Evolutionary conservation across 768 basidiomycete genomes (phyloP).

Genomic region (Suillus subluteus): DNA sequence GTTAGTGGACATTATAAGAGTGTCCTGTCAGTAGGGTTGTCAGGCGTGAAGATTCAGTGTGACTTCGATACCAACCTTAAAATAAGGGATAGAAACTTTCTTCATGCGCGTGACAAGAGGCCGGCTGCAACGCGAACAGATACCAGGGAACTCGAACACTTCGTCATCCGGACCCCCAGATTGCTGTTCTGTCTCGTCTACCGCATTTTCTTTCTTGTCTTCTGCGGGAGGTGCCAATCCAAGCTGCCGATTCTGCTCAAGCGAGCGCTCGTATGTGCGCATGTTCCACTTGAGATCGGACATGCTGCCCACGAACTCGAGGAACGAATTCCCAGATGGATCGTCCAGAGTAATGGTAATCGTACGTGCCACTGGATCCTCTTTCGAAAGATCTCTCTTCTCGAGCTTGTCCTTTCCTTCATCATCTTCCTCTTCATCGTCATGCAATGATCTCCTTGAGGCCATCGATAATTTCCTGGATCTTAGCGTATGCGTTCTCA

Average conservation of each 20-base stretch:
- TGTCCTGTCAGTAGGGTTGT: constrained; percentile 59
- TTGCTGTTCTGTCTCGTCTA: constrained; percentile 17
- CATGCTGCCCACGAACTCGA: constrained; percentile 87
- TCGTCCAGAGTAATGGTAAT: constrained; percentile 91
- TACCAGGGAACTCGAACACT: constrained; percentile 83
- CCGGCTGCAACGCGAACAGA: constrained; percentile 88
- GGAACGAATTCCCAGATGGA: constrained; percentile 92
- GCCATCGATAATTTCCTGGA: constrained; percentile 70
- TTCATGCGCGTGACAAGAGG: constrained; percentile 90
- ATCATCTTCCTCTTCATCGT: constrained; percentile 51
- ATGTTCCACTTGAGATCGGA: constrained; percentile 93
- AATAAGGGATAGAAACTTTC: constrained; percentile 95
- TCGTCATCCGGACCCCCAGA: constrained; percentile 72
- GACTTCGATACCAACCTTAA: constrained; percentile 64
- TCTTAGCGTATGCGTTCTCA: constrained; percentile 69
- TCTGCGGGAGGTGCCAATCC: constrained; percentile 68
- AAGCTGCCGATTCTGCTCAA: constrained; percentile 78
- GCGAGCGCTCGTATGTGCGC: constrained; percentile 76
- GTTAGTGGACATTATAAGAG: constrained; percentile 98
- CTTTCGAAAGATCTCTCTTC: constrained; percentile 36
- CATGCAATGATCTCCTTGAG: constrained; percentile 66
- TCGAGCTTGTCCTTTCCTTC: constrained; percentile 34
- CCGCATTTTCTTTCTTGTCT: constrained; percentile 17
- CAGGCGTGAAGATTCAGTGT: not conserved
- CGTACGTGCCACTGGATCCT: constrained; percentile 59